Conservation (phyloP, 768 basidiomycete genomes). For the Tylopilus sp. region DNA sequence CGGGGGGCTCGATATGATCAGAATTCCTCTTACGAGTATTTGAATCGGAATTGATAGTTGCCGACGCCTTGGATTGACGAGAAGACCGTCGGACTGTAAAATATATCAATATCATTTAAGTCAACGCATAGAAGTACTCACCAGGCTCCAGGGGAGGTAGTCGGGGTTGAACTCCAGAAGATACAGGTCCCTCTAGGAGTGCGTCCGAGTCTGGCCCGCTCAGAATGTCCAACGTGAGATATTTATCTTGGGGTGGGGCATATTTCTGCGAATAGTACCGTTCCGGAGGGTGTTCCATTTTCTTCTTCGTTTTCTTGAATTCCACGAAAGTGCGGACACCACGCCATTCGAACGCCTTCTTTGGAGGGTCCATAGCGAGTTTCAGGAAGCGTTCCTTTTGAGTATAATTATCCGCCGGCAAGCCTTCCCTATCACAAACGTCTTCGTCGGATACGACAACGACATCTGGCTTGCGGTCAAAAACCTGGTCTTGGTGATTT, state of each 20-base stretch:
- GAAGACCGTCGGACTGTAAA: not conserved
- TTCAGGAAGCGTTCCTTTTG: not conserved
- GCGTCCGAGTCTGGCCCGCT: not conserved
- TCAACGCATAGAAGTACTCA: not conserved
- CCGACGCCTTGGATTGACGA: not conserved
- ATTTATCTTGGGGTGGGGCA: not conserved
- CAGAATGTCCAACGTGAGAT: not conserved
- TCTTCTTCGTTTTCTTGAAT: not conserved
- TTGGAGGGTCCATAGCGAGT: not conserved
- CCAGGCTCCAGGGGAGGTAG: not conserved
- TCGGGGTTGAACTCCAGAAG: not conserved
- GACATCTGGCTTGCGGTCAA: not conserved
- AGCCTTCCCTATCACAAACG: not conserved
- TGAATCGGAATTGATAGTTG: not conserved
- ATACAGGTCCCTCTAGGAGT: not conserved
- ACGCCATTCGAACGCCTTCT: not conserved
- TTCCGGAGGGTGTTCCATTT: not conserved
- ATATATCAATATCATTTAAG: not conserved
- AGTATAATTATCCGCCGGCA: not conserved
- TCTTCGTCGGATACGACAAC: not conserved
- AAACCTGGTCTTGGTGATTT: not conserved
- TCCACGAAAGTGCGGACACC: not conserved
- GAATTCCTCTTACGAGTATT: not conserved
- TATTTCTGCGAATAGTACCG: not conserved
- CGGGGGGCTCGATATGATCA: not conserved